Evolutionary conservation across 2,329 filamentous ascomycete genomes (phyloP), one percentile per base, ranked within the genome.

Genomic region (Neonectria punicea): DNA sequence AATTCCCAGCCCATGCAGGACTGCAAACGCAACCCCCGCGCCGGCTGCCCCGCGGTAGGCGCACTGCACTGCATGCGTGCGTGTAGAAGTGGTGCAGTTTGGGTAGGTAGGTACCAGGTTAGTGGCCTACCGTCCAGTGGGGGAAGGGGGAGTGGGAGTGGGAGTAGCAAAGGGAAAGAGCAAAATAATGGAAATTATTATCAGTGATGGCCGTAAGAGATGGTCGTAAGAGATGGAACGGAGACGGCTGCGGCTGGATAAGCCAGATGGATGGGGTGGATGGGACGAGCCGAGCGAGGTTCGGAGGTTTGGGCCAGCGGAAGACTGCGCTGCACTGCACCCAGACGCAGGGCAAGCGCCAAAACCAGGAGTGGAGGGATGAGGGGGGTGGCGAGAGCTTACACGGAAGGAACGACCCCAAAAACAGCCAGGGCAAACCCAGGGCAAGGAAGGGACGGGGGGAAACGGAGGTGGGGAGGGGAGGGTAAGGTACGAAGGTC

Each of bases 21-120:
- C 25, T 30, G 14, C 47, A 16, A 10, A 50, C 56, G 49, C 43
- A 50, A 44, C 61, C 61, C 61, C 56, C 56, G 61, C 61, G 61
- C 61, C 36, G 61, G 36, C 16, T 28, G 61, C 56, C 56, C 61
- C 61, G 61, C 55, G 61, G 61, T 63, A 50, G 61, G 44, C 55
- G 61, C 50, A 49, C 39, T 50, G 61, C 50, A 49, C 50, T 44
- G 44, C 39, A 11, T 28, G 54, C 39, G 39, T 28, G n/a, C n/a
- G n/a, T n/a, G 22, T 34, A n/a, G 16, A 7, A 30, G 50, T 14
- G 32, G 22, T 18, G 8, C 39, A 53, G 49, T 20, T 39, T 44
- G 25, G 39, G 49, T 5, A 25, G 22, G 22, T 25, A 25, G 22
- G 22, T 25, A 25, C 22, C 22, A 25, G 4, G 4, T 25, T 25